These are phyloP conservation scores for Epichloe coenophiala DNA, from an alignment of 2,329 filamentous ascomycete genomes.

Conservation along the genomic window DNA sequence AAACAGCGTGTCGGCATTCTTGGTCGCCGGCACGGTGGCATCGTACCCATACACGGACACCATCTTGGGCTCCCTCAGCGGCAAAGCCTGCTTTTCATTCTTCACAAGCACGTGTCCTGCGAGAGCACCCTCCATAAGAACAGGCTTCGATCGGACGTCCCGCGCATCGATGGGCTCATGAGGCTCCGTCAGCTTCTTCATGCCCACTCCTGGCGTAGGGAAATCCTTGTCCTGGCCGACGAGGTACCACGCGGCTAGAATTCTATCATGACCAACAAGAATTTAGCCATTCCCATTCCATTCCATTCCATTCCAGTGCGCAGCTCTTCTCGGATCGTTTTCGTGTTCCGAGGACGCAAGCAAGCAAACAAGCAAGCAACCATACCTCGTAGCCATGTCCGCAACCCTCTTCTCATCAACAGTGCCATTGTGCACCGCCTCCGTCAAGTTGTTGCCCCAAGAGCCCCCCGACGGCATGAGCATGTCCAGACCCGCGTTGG, in stretches of 20 bases:
- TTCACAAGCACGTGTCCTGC: conserved; percentile 64
- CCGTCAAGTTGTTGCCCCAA: conserved; percentile 54
- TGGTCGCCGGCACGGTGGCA: conserved; percentile 38
- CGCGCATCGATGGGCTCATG: conserved; percentile 36
- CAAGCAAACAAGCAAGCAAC: conserved; percentile 18
- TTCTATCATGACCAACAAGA: conserved; percentile 27
- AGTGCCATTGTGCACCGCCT: conserved; percentile 66
- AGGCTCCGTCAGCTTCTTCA: conserved; percentile 46
- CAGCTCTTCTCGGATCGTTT: background rate
- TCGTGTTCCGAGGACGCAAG: conserved; percentile 7
- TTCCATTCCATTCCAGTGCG: background rate
- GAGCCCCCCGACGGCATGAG: conserved; percentile 45
- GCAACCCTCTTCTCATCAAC: conserved; percentile 56
- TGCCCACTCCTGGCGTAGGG: conserved; percentile 31
- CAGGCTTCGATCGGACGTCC: conserved; percentile 27
- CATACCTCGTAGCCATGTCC: conserved; percentile 61
- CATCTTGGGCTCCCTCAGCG: conserved; percentile 42
- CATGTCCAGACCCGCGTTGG: conserved; percentile 53
- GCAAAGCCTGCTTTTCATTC: conserved; percentile 50
- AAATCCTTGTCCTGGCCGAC: conserved; percentile 35
- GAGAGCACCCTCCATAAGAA: conserved; percentile 39
- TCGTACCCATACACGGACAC: conserved; percentile 50
- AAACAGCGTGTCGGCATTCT: conserved; percentile 33
- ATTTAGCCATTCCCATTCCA: background rate
- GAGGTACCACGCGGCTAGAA: conserved; percentile 48